Evolutionary conservation across 2,329 filamentous ascomycete species (phyloP).

Genomic region (Thielaviopsis musarum): DNA sequence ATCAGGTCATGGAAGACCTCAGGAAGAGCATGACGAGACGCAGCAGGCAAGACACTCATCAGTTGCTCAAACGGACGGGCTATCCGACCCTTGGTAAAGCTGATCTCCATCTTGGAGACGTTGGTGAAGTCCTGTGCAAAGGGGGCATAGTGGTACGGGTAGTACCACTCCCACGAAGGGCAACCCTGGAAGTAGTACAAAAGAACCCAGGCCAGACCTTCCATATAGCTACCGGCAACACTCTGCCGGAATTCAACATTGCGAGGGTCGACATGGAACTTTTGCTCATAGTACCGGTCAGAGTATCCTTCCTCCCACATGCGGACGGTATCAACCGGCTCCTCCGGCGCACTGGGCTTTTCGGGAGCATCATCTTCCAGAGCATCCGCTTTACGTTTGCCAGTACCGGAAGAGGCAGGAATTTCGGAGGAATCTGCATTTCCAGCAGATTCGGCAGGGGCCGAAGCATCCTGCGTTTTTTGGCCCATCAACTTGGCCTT

Average conservation of each 20-base stretch:
- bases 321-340: slow-evolving; percentile 62
- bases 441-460: neutral
- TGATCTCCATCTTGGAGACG: slow-evolving; percentile 59
- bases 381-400: slow-evolving; percentile 63
- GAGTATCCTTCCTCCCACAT: slow-evolving; percentile 94
- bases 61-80: slow-evolving; percentile 92
- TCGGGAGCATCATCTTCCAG: slow-evolving; percentile 40
- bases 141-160: slow-evolving; percentile 94
- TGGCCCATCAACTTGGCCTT: slow-evolving; percentile 57
- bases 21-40: slow-evolving; percentile 81
- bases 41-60: slow-evolving; percentile 92
- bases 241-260: slow-evolving; percentile 76
- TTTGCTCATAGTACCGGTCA: slow-evolving; percentile 93
- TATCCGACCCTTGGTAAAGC: slow-evolving; percentile 68
- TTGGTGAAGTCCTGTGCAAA: slow-evolving; percentile 91
- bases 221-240: slow-evolving; percentile 81
- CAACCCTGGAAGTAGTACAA: slow-evolving; percentile 97
- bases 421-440: neutral
- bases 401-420: slow-evolving; percentile 15
- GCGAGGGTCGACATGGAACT: slow-evolving; percentile 69
- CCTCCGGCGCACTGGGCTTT: slow-evolving; percentile 42
- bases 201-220: slow-evolving; percentile 89
- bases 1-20: slow-evolving; percentile 80
- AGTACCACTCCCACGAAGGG: slow-evolving; percentile 98
- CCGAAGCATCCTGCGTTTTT: neutral